phyloP scores from a whole-genome alignment of 2,329 filamentous ascomycete genomes.

The Claviceps digitariae region DNA sequence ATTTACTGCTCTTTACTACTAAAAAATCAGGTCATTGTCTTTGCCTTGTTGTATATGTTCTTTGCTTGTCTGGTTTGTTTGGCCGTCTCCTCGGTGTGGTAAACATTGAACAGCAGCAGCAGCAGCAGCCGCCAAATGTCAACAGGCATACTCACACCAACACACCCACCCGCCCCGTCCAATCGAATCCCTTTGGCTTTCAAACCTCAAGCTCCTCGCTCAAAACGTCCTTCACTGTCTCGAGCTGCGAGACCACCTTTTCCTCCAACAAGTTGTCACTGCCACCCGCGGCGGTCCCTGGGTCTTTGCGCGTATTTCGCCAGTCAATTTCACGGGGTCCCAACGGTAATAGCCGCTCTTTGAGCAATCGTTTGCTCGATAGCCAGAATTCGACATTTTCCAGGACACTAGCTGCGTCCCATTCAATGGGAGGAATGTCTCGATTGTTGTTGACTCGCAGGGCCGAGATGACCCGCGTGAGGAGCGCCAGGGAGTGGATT shows the following conservation, averaged over 20 bases:
- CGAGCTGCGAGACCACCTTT: slow-evolving; percentile 58
- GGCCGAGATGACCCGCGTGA: slow-evolving; percentile 57
- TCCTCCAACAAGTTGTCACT: slow-evolving; percentile 58
- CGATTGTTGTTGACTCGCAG: slow-evolving; percentile 53
- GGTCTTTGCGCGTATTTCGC: slow-evolving; percentile 28
- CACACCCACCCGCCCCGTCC: background rate
- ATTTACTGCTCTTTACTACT: background rate
- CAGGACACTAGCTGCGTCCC: slow-evolving; percentile 57
- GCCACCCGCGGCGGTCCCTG: slow-evolving; percentile 20
- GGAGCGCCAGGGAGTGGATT: slow-evolving; percentile 62
- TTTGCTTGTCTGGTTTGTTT: background rate
- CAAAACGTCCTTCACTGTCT: slow-evolving; percentile 42
- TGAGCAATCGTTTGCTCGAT: slow-evolving; percentile 51
- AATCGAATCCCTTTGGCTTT: background rate
- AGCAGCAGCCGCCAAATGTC: background rate
- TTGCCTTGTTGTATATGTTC: background rate
- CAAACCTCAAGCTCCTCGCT: slow-evolving; percentile 33
- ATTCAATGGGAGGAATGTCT: slow-evolving; percentile 59
- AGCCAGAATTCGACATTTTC: slow-evolving; percentile 81
- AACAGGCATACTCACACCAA: background rate
- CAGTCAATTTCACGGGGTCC: slow-evolving; percentile 59
- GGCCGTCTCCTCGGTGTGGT: background rate
- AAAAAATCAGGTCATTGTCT: background rate
- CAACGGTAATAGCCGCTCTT: slow-evolving; percentile 59
- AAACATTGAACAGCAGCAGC: background rate